Evolutionary conservation across 1,284 basidiomycete species (phyloP).

Genomic region (Violaceomyces palustris): DNA sequence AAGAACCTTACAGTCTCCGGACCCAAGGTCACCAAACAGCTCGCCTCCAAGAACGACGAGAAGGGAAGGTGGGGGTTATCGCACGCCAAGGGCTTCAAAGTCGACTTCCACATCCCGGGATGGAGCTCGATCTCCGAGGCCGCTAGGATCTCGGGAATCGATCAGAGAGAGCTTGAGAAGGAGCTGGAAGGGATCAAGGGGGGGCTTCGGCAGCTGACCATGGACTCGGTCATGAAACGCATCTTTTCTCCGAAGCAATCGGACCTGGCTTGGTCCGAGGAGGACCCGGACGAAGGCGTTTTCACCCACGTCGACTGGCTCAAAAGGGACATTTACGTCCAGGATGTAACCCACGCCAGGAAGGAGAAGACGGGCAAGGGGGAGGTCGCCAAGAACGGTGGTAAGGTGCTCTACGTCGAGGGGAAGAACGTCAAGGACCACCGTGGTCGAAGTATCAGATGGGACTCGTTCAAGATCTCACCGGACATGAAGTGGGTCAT

Average conservation of each 20-base stretch:
- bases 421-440: slow-evolving; percentile 33
- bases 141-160: slow-evolving; percentile 7
- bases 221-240: background rate
- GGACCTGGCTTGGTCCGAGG: slow-evolving; percentile 21
- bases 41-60: slow-evolving; percentile 15
- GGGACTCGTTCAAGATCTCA: slow-evolving; percentile 29
- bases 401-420: slow-evolving; percentile 25
- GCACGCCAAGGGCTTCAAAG: slow-evolving; percentile 9
- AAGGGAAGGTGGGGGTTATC: slow-evolving; percentile 18
- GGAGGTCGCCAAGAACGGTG: slow-evolving; percentile 31
- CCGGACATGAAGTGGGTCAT: slow-evolving; percentile 36
- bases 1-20: too few species aligned
- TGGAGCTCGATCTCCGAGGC: slow-evolving; percentile 17
- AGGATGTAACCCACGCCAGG: slow-evolving; percentile 42
- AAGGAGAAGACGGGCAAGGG: slow-evolving; percentile 28
- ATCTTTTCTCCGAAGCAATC: background rate
- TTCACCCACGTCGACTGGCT: slow-evolving; percentile 34
- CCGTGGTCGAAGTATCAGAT: slow-evolving; percentile 20
- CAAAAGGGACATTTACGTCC: slow-evolving; percentile 30
- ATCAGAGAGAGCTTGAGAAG: background rate
- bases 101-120: slow-evolving; percentile 25
- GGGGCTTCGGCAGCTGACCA: background rate
- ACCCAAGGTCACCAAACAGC: slow-evolving; percentile 7
- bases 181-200: background rate
- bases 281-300: slow-evolving; percentile 45